Base-by-base conservation (phyloP, 108 stramenopile genomes). In the Nitzschia sp. region DNA sequence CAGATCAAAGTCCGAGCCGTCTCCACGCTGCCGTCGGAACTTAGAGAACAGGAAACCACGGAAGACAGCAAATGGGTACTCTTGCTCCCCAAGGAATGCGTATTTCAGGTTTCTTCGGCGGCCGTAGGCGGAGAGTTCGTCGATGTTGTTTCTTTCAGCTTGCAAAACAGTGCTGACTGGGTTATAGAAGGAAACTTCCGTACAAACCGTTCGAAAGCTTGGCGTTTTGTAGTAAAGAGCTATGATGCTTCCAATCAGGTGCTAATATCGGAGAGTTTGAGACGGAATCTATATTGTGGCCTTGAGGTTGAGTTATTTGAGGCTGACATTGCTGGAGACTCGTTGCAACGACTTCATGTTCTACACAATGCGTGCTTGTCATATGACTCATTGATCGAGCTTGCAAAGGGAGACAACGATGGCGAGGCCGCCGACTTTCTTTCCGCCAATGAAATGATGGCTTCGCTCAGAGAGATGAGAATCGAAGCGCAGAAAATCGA, bases 121-220 rank as follows among this genome's bases (percentile, higher is more conserved):
- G 27, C 82, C 17, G 69, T 76, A 23, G 85, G 85, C 29, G 88
- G 84, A 24, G 74, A 76, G 34, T 90, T 87, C 62, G 77, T 90
- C 21, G 77, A 87, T 64, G 70, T 81, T 45, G 48, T 38, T 3
- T 54, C 61, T 32, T 66, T 82, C 53, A 47, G 31, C 0, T 32
- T 82, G 13, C 23, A 33, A 38, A 46, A 38, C 21, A 54, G 27
- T 42, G 57, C 35, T 33, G 33, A 80, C 25, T 84, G 85, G 81
- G 28, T 49, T 11, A 60, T 49, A 2, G 31, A 73, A 45, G 60
- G 32, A 9, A 68, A 82, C 19, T 73, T 89, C 61, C 36, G 70
- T 2, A 70, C 78, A 29, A 78, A 85, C 47, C 78, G 78, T 71
- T 82, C 85, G 11, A 89, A 86, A 67, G 59, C 15, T 28, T 89